Evolutionary conservation across 208 protist species (phyloP), one percentile per base, ranked within the genome.

Genomic region (Kentomonas sorsogonicus): DNA sequence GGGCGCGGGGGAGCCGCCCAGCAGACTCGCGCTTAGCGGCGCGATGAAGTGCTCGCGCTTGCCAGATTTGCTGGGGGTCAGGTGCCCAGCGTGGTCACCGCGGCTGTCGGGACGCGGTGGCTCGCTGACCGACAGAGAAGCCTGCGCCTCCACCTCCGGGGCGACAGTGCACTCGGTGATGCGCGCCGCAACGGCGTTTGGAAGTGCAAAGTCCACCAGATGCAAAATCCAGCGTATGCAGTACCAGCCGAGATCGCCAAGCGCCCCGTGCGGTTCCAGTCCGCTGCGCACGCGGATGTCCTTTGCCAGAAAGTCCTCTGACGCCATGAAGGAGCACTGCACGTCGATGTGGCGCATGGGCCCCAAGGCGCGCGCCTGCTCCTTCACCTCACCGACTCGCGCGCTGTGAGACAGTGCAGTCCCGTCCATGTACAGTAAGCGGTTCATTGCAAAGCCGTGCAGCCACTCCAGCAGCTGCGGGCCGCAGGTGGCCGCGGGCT

Each of bases 221-320:
- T 88, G 83, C 56, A 88, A 56, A 26, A 85, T 76, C 66, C 69
- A 73, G 29, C 83, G 79, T 18, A 91, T 74, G 55, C 73, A 80
- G 69, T 91, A 88, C 83, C 83, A 91, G 7, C 83, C 83, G 57
- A 85, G 56, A 53, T 91, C 79, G 11, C 83, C 79, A 13, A 91
- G 65, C 3, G 72, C 79, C 20, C 83, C 79, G n/a, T 78, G 60
- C 30, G 79, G 77, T 66, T 88, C 79, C 51, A 86, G 51, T 22
- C 53, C 45, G 23, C 70, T 66, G 45, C 86, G 66, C 20, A 86
- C 26, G 43, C 79, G 79, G 62, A 91, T 86, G 62, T 86, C 79
- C 33, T 51, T 71, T 3, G 65, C 41, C 33, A 82, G 57, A 48
- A 86, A 86, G n/a, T 62, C 60, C 39, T 69, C 66, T 15, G 71